A percentile compares a stretch with the other conserved stretches of the same genome.
These are phyloP conservation scores for Talaromyces thailandensis DNA, from an alignment of 495 filamentous ascomycete genomes.

Conservation along the genomic window DNA sequence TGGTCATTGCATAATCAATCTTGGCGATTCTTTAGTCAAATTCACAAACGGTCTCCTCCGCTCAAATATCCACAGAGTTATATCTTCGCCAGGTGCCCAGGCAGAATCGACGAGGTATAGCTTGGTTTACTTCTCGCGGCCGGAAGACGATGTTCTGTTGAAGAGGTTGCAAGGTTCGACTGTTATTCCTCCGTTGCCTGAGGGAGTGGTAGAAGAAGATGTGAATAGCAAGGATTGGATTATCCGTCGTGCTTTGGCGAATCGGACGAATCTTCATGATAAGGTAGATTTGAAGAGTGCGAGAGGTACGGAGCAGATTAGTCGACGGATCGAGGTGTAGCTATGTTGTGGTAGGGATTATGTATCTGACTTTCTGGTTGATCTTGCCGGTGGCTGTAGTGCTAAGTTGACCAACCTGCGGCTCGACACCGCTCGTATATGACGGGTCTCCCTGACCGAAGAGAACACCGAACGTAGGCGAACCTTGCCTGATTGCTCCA, in stretches of 20 bases:
- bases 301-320: constrained; percentile 29
- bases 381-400: too few relatives aligned
- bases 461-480: neutral
- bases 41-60: constrained; percentile 54
- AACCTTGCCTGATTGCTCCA: neutral
- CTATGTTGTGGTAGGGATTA: neutral
- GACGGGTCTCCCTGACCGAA: neutral
- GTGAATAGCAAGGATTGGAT: constrained; percentile 43
- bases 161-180: constrained; percentile 30
- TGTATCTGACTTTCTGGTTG: too few relatives aligned
- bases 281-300: constrained; percentile 11
- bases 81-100: constrained; percentile 46
- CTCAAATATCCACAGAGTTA: constrained; percentile 55
- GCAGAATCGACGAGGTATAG: constrained; percentile 42
- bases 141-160: constrained; percentile 47
- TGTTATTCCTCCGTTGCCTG: constrained; percentile 20
- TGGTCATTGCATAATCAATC: constrained; percentile 52
- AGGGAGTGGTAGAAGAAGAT: constrained; percentile 27
- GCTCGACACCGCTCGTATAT: too few relatives aligned
- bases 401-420: too few relatives aligned
- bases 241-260: constrained; percentile 29
- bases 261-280: constrained; percentile 21
- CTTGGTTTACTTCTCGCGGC: constrained; percentile 54
- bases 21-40: constrained; percentile 57
- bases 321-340: constrained; percentile 25